Base-by-base conservation (phyloP, 371 early-diverging fungal genomes). In the Gilbertella persicaria region DNA sequence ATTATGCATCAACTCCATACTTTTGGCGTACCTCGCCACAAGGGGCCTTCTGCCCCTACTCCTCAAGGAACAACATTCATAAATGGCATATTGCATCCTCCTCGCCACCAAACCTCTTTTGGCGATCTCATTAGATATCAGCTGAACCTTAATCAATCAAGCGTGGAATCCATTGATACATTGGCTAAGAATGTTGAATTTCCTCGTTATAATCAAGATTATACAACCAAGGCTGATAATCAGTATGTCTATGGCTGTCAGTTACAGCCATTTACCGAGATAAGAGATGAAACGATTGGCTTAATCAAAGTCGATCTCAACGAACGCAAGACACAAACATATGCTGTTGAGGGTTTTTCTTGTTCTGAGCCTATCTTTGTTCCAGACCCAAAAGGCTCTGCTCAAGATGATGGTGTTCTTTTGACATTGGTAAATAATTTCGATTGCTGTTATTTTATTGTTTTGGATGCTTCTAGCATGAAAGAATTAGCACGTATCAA, bases 311-410 rank as follows among this genome's bases (percentile, higher is more conserved):
- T 81, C 4, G 70, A 80, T 48, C 21, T 73, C n/a, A 45, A 66
- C 7, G 60, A 47, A 20, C 58, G 56, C 3, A 46, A 20, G 52
- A 45, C 14, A 19, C 54, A 24, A 14, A 45, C 55, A 17, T 38
- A 50, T 44, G 14, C 28, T 20, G 33, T 64, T 30, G 66, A 68
- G 13, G 75, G 79, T 0, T 78, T 70, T 25, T 60, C 64, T 6
- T 84, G 83, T 16, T 77, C 81, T 13, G 85, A 86, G 35, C 85
- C 88, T 0, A 74, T 87, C n/a, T 86, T 87, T 71, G 80, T 84
- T 8, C 74, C 78, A 2, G 62, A 66, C 0, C 84, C 86, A 1
- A 52, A 44, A 5, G 69, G 52, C 2, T 55, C 26, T 0, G 60
- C 65, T 6, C 85, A 87, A 56, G 88, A 86, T 41, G 85, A 87